A percentile compares a stretch with the other conserved stretches of the same genome.
Conservation (phyloP, 352 stramenopile genomes). For the Globisporangium sylvaticum region DNA sequence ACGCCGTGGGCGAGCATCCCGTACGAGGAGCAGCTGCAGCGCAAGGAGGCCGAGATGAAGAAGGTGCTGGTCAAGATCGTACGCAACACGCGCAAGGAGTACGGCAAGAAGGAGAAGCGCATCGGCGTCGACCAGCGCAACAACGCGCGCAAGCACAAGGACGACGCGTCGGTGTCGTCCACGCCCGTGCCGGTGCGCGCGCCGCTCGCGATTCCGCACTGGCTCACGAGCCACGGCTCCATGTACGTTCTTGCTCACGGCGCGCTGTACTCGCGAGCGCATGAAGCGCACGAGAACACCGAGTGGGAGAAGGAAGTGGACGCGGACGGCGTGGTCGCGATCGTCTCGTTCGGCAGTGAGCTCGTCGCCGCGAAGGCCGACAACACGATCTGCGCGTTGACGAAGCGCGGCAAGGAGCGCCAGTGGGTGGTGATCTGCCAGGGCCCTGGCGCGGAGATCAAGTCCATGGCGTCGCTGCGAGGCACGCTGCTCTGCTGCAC, state of each 20-base stretch:
- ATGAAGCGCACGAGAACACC: slow-evolving; percentile 40
- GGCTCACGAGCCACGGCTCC: slow-evolving; percentile 75
- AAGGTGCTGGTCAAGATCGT: slow-evolving; percentile 87
- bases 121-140: slow-evolving; percentile 54
- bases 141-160: slow-evolving; percentile 54
- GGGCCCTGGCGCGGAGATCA: slow-evolving; percentile 38
- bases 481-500: slow-evolving; percentile 65
- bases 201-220: slow-evolving; percentile 52
- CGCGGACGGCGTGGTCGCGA: slow-evolving; percentile 40
- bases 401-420: slow-evolving; percentile 27
- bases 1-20: slow-evolving; percentile 76
- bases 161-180: slow-evolving; percentile 1
- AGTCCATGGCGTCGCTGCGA: slow-evolving; percentile 62
- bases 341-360: slow-evolving; percentile 77
- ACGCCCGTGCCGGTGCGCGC: slow-evolving; percentile 6
- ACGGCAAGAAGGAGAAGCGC: slow-evolving; percentile 84
- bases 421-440: slow-evolving; percentile 52
- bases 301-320: slow-evolving; percentile 42
- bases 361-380: slow-evolving; percentile 56
- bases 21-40: slow-evolving; percentile 79
- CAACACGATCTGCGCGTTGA: slow-evolving; percentile 50
- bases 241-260: slow-evolving; percentile 58
- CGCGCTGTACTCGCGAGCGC: slow-evolving; percentile 54
- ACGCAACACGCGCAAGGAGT: slow-evolving; percentile 80
- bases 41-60: slow-evolving; percentile 88